Conservation (phyloP, 1,284 basidiomycete genomes). For the Ganoderma lingzhi region DNA sequence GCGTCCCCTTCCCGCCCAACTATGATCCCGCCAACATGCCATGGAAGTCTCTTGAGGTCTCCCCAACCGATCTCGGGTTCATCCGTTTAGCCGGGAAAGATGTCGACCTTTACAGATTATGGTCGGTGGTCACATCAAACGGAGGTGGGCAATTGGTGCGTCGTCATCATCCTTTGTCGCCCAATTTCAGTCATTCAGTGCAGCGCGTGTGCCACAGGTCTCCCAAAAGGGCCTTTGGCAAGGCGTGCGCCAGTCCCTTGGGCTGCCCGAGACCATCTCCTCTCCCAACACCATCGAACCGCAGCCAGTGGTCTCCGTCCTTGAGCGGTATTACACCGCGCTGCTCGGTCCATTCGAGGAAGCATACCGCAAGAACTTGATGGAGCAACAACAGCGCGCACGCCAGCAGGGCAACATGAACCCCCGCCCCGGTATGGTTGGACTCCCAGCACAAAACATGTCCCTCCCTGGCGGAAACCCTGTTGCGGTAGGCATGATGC, state of each 20-base stretch:
- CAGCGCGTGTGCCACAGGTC: constrained; percentile 34
- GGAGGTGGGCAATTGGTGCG: constrained; percentile 70
- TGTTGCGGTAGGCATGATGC: constrained; percentile 23
- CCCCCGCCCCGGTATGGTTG: constrained; percentile 31
- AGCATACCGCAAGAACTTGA: constrained; percentile 64
- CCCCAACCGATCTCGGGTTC: constrained; percentile 60
- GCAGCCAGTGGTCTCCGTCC: constrained; percentile 54
- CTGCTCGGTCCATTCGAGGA: constrained; percentile 78
- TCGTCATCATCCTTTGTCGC: constrained; percentile 16
- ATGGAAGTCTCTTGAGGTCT: constrained; percentile 70
- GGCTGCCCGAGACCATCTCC: constrained; percentile 69
- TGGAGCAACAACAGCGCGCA: constrained; percentile 63
- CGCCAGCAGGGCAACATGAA: constrained; percentile 40
- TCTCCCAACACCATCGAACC: constrained; percentile 48
- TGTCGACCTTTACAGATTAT: constrained; percentile 78
- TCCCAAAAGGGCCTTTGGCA: constrained; percentile 58
- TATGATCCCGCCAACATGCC: constrained; percentile 68
- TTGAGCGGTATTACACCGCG: constrained; percentile 65
- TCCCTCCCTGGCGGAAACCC: constrained; percentile 19
- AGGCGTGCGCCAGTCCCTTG: constrained; percentile 61
- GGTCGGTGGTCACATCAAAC: constrained; percentile 60
- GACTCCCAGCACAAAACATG: constrained; percentile 28
- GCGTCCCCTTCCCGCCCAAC: constrained; percentile 55
- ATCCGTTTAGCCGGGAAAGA: constrained; percentile 81
- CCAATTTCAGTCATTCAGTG: constrained; percentile 15